Conservation (phyloP, 768 basidiomycete genomes). For the Leccinum disarticulatum region DNA sequence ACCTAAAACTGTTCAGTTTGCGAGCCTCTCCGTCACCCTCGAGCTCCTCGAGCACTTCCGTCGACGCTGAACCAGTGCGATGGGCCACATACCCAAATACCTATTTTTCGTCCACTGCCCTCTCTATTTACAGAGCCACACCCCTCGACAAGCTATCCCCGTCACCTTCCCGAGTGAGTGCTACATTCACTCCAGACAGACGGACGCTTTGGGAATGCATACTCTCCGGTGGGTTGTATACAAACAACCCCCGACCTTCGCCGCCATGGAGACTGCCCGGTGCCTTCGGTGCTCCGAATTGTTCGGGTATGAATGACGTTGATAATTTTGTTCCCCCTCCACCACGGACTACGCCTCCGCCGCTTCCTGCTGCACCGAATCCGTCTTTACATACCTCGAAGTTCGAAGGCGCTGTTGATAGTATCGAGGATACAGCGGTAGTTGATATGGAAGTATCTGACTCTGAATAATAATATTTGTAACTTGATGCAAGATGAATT, state of each 20-base stretch:
- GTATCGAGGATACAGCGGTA: conserved; percentile 5
- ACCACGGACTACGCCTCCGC: conserved; percentile 32
- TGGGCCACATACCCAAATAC: conserved; percentile 66
- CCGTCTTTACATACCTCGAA: neutral
- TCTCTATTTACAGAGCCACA: conserved; percentile 50
- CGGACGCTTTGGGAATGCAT: conserved; percentile 43
- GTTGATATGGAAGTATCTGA: conserved; percentile 33
- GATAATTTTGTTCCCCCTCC: conserved; percentile 33
- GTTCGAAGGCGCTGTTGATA: neutral
- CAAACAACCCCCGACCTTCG: neutral
- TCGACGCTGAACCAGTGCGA: conserved; percentile 27
- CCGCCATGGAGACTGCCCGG: conserved; percentile 28
- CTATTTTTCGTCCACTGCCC: conserved; percentile 55
- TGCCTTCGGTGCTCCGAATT: conserved; percentile 12
- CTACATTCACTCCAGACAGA: conserved; percentile 38
- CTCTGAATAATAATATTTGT: neutral
- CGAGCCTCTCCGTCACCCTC: conserved; percentile 6
- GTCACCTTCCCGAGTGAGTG: conserved; percentile 25
- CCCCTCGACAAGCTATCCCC: conserved; percentile 33
- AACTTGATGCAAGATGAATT: neutral
- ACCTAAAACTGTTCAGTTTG: conserved; percentile 15
- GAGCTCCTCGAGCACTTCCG: conserved; percentile 11
- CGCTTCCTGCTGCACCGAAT: conserved; percentile 26
- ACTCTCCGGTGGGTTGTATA: conserved; percentile 17
- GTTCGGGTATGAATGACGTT: neutral